Evolutionary conservation across 2,329 filamentous ascomycete species (phyloP), one percentile per base, ranked within the genome.

Genomic region (Coniochaeta ligniaria): DNA sequence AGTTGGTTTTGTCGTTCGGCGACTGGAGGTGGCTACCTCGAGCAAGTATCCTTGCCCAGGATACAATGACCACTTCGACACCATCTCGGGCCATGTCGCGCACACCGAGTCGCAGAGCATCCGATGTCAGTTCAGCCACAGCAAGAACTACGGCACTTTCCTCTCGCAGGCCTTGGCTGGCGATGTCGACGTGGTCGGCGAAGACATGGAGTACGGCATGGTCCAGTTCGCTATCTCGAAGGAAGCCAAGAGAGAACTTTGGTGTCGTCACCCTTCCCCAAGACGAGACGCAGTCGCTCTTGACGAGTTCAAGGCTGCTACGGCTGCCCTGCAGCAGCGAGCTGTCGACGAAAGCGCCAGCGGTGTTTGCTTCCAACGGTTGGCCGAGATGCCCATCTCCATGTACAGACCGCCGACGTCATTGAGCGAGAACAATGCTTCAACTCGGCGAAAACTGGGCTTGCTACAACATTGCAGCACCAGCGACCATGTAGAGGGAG

Each of bases 41-140:
- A n/a, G 17, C 35, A n/a, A 16, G 54, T 57, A 57, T 17, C 28
- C 22, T 6, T 57, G 54, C 31, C 54, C 54, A 6, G 54, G 54
- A 3, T 57, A 31, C 54, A 35, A 57, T 2, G 35, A 35, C 54
- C 20, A 20, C 11, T 57, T 57, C 14, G 31, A 35, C 4, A 38
- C 31, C 3, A 14, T 57, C n/a, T 7, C 54, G 3, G 6, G n/a
- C 5, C 54, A 38, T n/a, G 22, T 36, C 8, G 28, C 28, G 17
- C 54, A 57, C 22, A 57, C 54, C 31, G 54, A 57, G 14, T 57
- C 54, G n/a, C 28, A 57, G n/a, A 57, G 54, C 22, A 35, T 35
- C 9, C 54, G 54, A n/a, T 57, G 54, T 31, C 54, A 17, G 2
- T 57, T 57, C 35, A 31, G 54, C 12, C n/a, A 57, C 14, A 38